Evolutionary conservation across 495 filamentous ascomycete species (phyloP).

Genomic region (Haplographium delicatum): DNA sequence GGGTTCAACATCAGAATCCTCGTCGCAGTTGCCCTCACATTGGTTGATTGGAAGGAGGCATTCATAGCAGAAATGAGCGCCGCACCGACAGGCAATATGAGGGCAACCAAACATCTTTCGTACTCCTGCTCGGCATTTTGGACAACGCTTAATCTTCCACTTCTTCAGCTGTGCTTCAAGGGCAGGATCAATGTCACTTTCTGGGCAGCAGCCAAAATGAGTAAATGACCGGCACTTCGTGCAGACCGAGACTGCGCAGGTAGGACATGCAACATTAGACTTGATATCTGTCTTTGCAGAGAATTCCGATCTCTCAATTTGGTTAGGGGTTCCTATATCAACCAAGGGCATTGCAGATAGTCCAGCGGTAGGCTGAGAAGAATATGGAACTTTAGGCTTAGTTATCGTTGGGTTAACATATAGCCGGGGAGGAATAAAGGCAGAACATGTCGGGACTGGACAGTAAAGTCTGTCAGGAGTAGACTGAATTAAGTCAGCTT

Average conservation of each 20-base stretch:
- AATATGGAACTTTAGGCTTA: not conserved
- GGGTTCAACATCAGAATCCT: conserved; percentile 11
- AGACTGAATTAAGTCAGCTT: not conserved
- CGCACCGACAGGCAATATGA: conserved; percentile 26
- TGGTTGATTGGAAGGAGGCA: conserved; percentile 14
- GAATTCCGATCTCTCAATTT: not conserved
- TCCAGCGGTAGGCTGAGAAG: no score
- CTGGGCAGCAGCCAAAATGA: conserved; percentile 21
- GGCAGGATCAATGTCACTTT: conserved; percentile 17
- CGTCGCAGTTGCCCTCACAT: conserved; percentile 14
- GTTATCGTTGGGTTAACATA: conserved; percentile 4
- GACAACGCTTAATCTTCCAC: conserved; percentile 26
- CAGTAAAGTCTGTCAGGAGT: conserved; percentile 29
- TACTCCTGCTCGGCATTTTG: conserved; percentile 27
- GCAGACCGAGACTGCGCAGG: conserved; percentile 19
- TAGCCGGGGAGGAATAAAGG: conserved; percentile 24
- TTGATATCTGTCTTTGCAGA: conserved; percentile 1
- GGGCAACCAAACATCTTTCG: conserved; percentile 25
- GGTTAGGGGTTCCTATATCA: not conserved
- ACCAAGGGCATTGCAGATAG: no score
- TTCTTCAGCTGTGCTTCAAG: conserved; percentile 16
- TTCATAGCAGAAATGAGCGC: conserved; percentile 26
- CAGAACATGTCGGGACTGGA: conserved; percentile 27
- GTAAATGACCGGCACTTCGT: conserved; percentile 15
- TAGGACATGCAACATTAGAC: conserved; percentile 18